Conservation (phyloP, 768 basidiomycete genomes). For the Suillus alpinus region DNA sequence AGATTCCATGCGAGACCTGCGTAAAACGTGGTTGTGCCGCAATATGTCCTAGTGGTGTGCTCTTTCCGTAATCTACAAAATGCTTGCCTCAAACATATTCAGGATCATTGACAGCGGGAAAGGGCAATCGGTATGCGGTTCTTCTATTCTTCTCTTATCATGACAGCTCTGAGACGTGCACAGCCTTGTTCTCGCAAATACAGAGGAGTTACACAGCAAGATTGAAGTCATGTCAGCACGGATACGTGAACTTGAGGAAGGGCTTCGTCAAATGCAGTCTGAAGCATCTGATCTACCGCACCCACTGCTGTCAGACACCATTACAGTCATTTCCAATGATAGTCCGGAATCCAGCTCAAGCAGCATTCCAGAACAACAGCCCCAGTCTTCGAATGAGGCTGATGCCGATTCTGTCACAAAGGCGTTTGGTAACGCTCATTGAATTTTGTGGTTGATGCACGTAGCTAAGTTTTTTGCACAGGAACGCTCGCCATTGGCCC, state of each 20-base stretch:
- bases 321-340: constrained; percentile 26
- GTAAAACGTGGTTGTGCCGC: constrained; percentile 69
- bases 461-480: constrained; percentile 17
- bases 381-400: constrained; percentile 8
- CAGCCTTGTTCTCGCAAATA: constrained; percentile 63
- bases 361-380: constrained; percentile 8
- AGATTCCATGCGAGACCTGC: constrained; percentile 82
- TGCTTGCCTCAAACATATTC: background rate
- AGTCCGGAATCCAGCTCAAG: constrained; percentile 16
- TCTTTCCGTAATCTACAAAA: constrained; percentile 8
- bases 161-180: background rate
- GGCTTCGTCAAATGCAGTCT: constrained; percentile 48
- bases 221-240: constrained; percentile 54
- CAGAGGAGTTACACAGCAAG: constrained; percentile 66
- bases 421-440: constrained; percentile 39
- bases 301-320: constrained; percentile 37
- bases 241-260: constrained; percentile 62
- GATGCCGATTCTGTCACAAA: constrained; percentile 48
- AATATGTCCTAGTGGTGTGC: constrained; percentile 72
- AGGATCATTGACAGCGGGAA: constrained; percentile 58
- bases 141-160: background rate
- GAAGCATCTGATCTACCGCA: constrained; percentile 48
- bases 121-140: constrained; percentile 48
- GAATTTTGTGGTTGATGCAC: background rate
- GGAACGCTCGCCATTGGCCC: constrained; percentile 59